Evolutionary conservation across 176 grass and related monocot genomes (phyloP), one percentile per base, ranked within the genome.

Genomic region (Elymus sibiricus): DNA sequence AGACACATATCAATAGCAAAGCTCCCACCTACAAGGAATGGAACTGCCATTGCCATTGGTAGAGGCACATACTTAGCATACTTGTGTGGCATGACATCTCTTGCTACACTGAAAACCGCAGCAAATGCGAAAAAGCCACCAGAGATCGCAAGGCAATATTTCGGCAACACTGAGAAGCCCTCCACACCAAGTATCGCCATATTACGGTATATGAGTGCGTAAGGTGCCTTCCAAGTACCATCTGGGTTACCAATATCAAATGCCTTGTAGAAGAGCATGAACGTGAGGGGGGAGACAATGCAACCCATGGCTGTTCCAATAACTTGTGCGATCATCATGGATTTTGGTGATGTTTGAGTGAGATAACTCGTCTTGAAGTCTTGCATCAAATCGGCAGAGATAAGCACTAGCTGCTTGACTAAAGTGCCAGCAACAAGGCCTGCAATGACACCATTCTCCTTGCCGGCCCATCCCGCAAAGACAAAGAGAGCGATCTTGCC

Each of bases 1-100:
- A 93, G 7, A 1, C 85, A 95, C 95, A 93, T 98, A 63, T 95
- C 95, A 59, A 95, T 95, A 0, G 91, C 95, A 56, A 98, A 98
- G 88, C 87, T 98, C 3, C 85, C 95, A 11, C 95, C 93, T 0
- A 98, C 91, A 5, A 98, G 85, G 65, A 98, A 98, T 21, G 95
- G 95, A 74, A 94, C 95, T 1, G 95, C 95, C 95, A 98, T 98
- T 19, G 95, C 95, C 95, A 92, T 98, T 1, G 95, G 93, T 46
- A 98, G 67, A 1, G 95, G 93, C 29, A 98, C 91, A 38, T 87
- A 87, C 9, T 29, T 76, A 3, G 67, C 38, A 19, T 95, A 90
- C 80, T 78, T 95, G 0, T 39, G 59, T 1, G 95, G 95, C 17
- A 87, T n/a, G 15, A 90, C 21, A 43, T 98, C 95, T 44, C 90